A percentile compares a stretch with the other conserved stretches of the same genome.
Conservation (phyloP, 2,329 filamentous ascomycete species). For the Gliomastix tumulicola region DNA sequence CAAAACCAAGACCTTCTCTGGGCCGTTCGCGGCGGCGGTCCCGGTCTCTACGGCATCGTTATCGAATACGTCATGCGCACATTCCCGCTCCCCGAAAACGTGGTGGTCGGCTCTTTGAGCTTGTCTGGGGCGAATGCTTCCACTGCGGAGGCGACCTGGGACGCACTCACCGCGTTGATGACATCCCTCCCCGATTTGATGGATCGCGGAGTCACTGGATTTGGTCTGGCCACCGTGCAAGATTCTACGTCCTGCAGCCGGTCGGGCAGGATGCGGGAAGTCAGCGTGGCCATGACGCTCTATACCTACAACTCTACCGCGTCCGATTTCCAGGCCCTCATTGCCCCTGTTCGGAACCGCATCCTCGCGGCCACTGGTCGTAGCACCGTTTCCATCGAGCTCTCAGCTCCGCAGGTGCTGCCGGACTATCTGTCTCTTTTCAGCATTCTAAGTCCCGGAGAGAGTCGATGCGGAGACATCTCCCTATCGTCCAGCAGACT, state of each 20-base stretch:
- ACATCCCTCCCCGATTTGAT: background rate
- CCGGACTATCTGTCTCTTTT: conserved; percentile 1
- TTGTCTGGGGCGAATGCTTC: background rate
- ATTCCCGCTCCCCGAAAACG: conserved; percentile 5
- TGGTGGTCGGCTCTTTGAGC: conserved; percentile 1
- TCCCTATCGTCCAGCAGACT: conserved; percentile 5
- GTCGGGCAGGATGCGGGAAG: background rate
- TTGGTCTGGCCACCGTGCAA: background rate
- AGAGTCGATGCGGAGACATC: background rate
- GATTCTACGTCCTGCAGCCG: background rate
- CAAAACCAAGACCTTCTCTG: conserved; percentile 9
- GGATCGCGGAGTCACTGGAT: background rate
- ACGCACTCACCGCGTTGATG: background rate
- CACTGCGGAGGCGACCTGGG: background rate
- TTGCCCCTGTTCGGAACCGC: background rate
- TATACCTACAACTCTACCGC: background rate
- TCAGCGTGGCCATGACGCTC: background rate
- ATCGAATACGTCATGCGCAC: conserved; percentile 8
- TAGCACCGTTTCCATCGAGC: background rate
- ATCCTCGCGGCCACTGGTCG: background rate
- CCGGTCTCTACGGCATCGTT: conserved; percentile 8
- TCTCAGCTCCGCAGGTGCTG: background rate
- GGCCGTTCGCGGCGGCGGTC: conserved; percentile 9
- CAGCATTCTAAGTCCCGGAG: background rate
- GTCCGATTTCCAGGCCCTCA: background rate